A percentile compares a stretch with the other conserved stretches of the same genome.
Evolutionary conservation across 148 eudicot species (phyloP).

Genomic region (Spergularia marina): DNA sequence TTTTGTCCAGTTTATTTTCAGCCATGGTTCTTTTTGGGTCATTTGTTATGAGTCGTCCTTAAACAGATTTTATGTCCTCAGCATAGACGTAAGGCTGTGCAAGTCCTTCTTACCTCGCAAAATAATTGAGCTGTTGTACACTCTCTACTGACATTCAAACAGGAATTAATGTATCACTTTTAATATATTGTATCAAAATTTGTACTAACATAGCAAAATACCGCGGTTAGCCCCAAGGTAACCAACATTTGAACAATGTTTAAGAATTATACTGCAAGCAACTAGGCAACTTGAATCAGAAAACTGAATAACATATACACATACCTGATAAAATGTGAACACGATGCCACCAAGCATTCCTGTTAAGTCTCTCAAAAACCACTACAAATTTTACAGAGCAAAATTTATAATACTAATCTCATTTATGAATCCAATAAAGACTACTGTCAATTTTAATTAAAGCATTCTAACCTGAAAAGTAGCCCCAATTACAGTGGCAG

Average conservation of each 20-base stretch:
- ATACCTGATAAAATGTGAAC: conserved; percentile 94
- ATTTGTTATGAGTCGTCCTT: too few relatives aligned
- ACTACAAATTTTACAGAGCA: conserved; percentile 38
- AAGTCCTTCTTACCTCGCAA: too few relatives aligned
- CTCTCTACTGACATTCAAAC: too few relatives aligned
- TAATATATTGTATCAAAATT: too few relatives aligned
- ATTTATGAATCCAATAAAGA: neutral
- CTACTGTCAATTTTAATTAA: neutral
- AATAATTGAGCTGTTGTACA: too few relatives aligned
- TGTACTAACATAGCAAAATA: too few relatives aligned
- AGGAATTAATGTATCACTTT: too few relatives aligned
- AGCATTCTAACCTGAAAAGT: conserved; percentile 71
- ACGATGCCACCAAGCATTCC: conserved; percentile 99
- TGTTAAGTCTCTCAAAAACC: conserved; percentile 97
- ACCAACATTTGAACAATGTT: neutral
- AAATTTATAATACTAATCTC: neutral
- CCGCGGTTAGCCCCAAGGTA: too few relatives aligned
- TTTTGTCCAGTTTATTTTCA: too few relatives aligned
- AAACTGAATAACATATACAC: conserved; percentile 2
- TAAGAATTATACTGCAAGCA: neutral
- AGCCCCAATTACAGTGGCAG: conserved; percentile 96
- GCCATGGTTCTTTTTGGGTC: too few relatives aligned
- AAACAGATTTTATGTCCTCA: too few relatives aligned
- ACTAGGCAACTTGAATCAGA: neutral
- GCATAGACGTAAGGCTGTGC: too few relatives aligned